Percentiles rank a stretch among this genome's conserved stretches.
Conservation (phyloP, 31 red algal genomes). For the Asparagopsis taxiformis region DNA sequence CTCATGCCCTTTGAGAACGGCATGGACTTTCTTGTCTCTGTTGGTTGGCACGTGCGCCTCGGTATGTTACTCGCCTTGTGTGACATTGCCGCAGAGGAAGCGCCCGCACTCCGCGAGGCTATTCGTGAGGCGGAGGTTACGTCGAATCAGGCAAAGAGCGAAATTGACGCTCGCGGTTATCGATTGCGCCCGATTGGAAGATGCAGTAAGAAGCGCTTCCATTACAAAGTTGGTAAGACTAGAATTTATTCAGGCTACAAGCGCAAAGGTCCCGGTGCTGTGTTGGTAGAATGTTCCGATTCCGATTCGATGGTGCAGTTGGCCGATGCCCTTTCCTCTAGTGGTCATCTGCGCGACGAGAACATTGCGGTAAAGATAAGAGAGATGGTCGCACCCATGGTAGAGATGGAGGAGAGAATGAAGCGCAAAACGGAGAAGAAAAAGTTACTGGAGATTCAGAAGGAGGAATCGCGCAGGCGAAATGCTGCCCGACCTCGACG, state of each 20-base stretch:
- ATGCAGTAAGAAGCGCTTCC: conserved; percentile 44
- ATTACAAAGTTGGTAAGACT: conserved; percentile 43
- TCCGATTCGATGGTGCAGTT: conserved; percentile 18
- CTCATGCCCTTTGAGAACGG: conserved; percentile 25
- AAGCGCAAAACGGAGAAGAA: conserved; percentile 26
- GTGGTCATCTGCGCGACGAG: not conserved
- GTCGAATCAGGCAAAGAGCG: conserved; percentile 11
- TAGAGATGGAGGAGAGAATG: conserved; percentile 26
- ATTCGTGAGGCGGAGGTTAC: conserved; percentile 27
- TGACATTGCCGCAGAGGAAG: conserved; percentile 45
- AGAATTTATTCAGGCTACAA: conserved; percentile 71
- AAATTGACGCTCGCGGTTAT: conserved; percentile 20
- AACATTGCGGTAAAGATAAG: conserved; percentile 21
- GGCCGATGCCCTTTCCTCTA: conserved; percentile 23
- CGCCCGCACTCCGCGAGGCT: conserved; percentile 25
- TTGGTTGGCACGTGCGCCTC: conserved; percentile 45
- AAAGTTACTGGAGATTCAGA: conserved; percentile 3
- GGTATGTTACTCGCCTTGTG: conserved; percentile 45
- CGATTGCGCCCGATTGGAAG: conserved; percentile 40
- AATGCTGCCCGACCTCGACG: conserved; percentile 46
- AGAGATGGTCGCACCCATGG: conserved; percentile 29
- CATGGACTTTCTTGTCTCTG: conserved; percentile 33
- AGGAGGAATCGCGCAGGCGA: conserved; percentile 41
- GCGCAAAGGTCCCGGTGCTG: conserved; percentile 35
- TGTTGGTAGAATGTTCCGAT: conserved; percentile 68